Percentiles rank a stretch among this genome's conserved stretches.
phyloP scores from a whole-genome alignment of 2,329 filamentous ascomycete genomes.

The Fusarium oxysporum region DNA sequence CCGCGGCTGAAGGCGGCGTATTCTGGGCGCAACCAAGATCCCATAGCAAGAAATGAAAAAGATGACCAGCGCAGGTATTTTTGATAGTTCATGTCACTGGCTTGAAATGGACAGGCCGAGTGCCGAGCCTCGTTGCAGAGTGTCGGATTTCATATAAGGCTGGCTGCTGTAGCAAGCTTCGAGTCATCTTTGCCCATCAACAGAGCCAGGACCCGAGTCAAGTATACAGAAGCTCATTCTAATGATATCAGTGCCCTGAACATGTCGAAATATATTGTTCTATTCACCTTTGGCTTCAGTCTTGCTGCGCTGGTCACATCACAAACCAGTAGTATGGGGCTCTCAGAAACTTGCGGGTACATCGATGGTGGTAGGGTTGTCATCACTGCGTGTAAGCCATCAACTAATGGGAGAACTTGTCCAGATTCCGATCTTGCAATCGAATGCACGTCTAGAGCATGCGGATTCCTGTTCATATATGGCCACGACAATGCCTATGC shows the following conservation, averaged over 20 bases:
- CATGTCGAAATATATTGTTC: background rate
- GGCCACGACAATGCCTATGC: background rate
- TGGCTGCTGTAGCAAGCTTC: background rate
- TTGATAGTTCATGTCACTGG: background rate
- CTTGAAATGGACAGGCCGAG: background rate
- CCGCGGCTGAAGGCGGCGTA: background rate
- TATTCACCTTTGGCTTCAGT: background rate
- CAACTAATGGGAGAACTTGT: background rate
- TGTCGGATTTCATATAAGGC: background rate
- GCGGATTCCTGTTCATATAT: constrained; percentile 5
- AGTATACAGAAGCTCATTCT: background rate
- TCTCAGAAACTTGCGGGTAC: constrained; percentile 11
- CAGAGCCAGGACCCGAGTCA: background rate
- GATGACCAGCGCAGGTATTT: background rate
- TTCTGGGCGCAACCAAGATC: background rate
- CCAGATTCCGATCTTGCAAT: background rate
- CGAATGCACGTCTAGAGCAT: background rate
- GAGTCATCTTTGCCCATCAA: background rate
- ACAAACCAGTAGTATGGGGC: background rate
- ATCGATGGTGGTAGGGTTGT: constrained; percentile 3
- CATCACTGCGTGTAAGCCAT: background rate
- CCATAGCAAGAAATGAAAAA: background rate
- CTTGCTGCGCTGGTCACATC: background rate
- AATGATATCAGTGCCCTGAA: background rate
- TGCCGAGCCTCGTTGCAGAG: background rate